Base-by-base conservation (phyloP, 331 rosid species). In the Saraca asoca region DNA sequence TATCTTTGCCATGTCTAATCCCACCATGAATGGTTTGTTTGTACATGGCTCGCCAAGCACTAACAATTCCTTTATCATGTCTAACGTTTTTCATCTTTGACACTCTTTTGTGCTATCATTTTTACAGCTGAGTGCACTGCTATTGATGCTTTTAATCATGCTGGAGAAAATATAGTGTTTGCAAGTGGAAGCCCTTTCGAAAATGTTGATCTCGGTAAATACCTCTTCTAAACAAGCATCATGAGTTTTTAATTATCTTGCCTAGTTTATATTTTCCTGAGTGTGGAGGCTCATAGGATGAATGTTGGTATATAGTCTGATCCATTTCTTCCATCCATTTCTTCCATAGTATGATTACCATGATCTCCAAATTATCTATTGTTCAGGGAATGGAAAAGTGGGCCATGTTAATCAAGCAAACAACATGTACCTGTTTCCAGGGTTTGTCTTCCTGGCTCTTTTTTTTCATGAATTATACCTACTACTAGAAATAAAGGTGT, bases 321-420 rank as follows among this genome's bases (percentile, higher is more conserved):
- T n/a, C n/a, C n/a, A n/a, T n/a, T 4, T 16, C 2, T 64, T 17
- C 49, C 9, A 20, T 13, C 9, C 33, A 14, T 58, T 19, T 70
- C 9, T 17, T 51, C 14, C 4, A 33, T 64, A 44, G 18, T 44
- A 35, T 61, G 3, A 61, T 29, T 45, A 43, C 6, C 19, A 15
- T 66, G 58, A 73, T 62, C 53, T 43, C 34, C 45, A 9, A 71
- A 37, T 58, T 38, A 69, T 66, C 39, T 44, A 67, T 29, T 76
- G 67, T 34, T 63, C 91, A 94, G 99, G 93, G 71, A 79, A 94
- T 48, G 99, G 96, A 38, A 94, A 81, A 58, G 71, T 82, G 15
- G 99, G 99, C 55, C 91, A 94, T 74, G 96, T 88, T 66, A 90
- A 94, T 86, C 99, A 94, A 86, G 99, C 99, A 66, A 94, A 94